Evolutionary conservation across 768 basidiomycete species (phyloP), one percentile per base, ranked within the genome.

Genomic region (Boletus bicolor): DNA sequence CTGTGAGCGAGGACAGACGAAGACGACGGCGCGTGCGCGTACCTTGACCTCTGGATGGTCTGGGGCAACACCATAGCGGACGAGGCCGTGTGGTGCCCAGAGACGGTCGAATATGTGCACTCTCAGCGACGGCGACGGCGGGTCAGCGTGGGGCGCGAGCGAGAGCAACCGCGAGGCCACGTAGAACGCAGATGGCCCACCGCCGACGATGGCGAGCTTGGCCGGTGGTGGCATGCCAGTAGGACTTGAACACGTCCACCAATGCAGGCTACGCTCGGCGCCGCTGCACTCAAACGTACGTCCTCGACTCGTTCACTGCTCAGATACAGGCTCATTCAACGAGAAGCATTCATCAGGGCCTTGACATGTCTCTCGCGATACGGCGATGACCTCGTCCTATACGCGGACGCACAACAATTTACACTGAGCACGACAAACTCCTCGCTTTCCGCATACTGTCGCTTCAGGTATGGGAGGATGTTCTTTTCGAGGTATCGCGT

Each of bases 21-120:
- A 3, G 53, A 10, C 19, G 44, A 45, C 26, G 52, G 21, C 6
- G 15, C 32, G 34, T 17, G 43, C 34, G 41, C 56, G 51, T 50
- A 64, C 96, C 83, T 98, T 99, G 71, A 98, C 95, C 76, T 98
- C 96, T 10, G 97, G 93, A 72, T 98, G 96, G 75, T 98, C 96
- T 43, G 96, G 96, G 11, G 97, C 96, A 14, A 99, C 95, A 0
- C 97, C 95, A 66, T 95, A 99, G 44, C 97, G 79, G 4, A 97
- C 94, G 1, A 98, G 79, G 0, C 97, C 97, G 67, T 97, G 91
- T 11, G 96, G 96, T 30, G 93, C 86, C 82, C 95, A 98, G 11
- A 96, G 78, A 35, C 92, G 80, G 74, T 99, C 96, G 68, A 85
- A 99, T 66, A 99, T 73, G 68, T 98, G 93, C 14, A 98, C 82